A percentile compares a stretch with the other conserved stretches of the same genome.
phyloP scores from a whole-genome alignment of 1,284 basidiomycete species.

The Dichomitus squalens region DNA sequence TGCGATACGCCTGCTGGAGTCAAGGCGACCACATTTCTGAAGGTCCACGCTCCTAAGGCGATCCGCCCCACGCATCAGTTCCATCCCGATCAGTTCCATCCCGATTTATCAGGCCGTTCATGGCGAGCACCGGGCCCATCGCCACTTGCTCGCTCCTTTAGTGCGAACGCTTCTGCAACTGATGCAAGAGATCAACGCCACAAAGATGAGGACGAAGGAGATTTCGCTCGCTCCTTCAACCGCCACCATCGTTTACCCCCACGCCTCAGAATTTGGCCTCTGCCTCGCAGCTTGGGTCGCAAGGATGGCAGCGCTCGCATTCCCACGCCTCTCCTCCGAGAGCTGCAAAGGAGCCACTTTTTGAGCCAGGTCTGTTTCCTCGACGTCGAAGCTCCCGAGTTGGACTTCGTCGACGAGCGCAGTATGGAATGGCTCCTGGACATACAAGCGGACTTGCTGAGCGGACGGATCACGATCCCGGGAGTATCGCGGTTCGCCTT shows the following conservation, averaged over 20 bases:
- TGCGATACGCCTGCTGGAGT: neutral
- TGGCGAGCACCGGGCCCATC: neutral
- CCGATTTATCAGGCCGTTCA: neutral
- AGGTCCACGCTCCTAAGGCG: neutral
- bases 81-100: neutral
- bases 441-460: constrained; percentile 3
- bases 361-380: constrained; percentile 2
- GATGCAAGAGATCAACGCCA: no score
- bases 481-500: neutral
- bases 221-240: neutral
- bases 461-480: neutral
- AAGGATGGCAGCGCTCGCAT: neutral
- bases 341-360: neutral
- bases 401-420: constrained; percentile 10
- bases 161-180: neutral
- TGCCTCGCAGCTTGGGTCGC: constrained; percentile 1
- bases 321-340: neutral
- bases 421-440: constrained; percentile 11
- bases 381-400: constrained; percentile 7
- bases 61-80: neutral
- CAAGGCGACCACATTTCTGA: neutral
- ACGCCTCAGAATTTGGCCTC: neutral
- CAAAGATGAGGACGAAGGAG: neutral
- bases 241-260: neutral
- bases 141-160: neutral